Conservation (phyloP, 164 flowering plant species). For the Taxillus chinensis region DNA sequence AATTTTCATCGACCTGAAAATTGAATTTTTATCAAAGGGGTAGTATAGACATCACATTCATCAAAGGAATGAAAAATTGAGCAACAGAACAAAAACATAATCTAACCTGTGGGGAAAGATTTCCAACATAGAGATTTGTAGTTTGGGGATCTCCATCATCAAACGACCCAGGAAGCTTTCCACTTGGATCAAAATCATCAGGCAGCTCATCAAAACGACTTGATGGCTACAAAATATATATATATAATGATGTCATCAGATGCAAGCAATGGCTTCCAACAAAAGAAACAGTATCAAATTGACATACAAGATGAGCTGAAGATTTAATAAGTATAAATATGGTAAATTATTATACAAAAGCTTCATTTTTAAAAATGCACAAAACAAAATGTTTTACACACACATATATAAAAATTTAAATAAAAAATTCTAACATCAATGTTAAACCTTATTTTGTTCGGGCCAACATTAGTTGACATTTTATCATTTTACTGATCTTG, state of each 20-base stretch:
- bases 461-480: too few relatives aligned
- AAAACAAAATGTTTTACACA: too few relatives aligned
- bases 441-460: too few relatives aligned
- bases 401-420: too few relatives aligned
- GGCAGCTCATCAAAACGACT: conserved; percentile 95
- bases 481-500: too few relatives aligned
- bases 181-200: conserved; percentile 93
- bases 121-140: conserved; percentile 98
- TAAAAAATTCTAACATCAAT: too few relatives aligned
- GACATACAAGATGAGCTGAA: background rate
- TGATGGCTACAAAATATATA: conserved; percentile 30
- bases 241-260: background rate
- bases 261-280: background rate
- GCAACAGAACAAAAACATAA: background rate
- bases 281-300: too few relatives aligned
- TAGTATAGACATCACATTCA: background rate
- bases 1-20: conserved; percentile 90
- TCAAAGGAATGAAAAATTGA: background rate
- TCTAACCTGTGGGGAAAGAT: conserved; percentile 84
- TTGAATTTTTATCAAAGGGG: background rate
- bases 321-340: background rate
- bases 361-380: too few relatives aligned
- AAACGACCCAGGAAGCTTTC: conserved; percentile 88
- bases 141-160: conserved; percentile 99
- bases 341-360: too few relatives aligned